Evolutionary conservation across 768 basidiomycete genomes (phyloP), one percentile per base, ranked within the genome.

Genomic region (Hemileccinum impolitum): DNA sequence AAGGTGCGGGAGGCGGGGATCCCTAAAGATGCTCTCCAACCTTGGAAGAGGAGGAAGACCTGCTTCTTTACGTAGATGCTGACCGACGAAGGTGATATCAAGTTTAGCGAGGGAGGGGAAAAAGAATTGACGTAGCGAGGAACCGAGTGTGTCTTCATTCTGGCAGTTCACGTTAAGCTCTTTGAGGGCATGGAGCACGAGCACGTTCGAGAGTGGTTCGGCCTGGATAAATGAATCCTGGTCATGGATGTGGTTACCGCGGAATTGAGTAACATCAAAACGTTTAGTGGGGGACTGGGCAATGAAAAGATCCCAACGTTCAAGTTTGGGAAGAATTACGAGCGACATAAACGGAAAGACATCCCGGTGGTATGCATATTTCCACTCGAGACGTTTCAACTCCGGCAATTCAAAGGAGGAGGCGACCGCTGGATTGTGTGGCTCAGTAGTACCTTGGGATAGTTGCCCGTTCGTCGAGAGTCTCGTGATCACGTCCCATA

Each of bases 21-120:
- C 79, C 45, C 75, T 75, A 59, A 82, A 79, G 48, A 83, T 67
- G 32, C 67, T 72, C 61, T 80, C 78, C 25, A 78, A 69, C 26
- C 74, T 71, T 34, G 77, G 76, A 45, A 82, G 64, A 6, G 55
- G 44, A 13, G 75, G 73, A 13, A 57, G 15, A 19, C 46, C 50
- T 36, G 58, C 43, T 35, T 55, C 58, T 51, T 56, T 61, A 39
- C 56, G 59, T 28, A 46, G 42, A 21, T 58, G 57, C 17, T 59
- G 61, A 45, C 69, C 71, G 40, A 70, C 54, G 44, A 74, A 73
- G 34, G 71, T 63, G 44, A 81, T 59, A 46, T 75, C 75, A 45
- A 78, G 66, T 42, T 69, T 73, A 56, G 73, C 61, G 39, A 80
- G 72, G 37, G 58, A 58, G 2, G 77, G 76, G 50, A 80, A 71